Evolutionary conservation across 495 filamentous ascomycete species (phyloP).

Genomic region (Xylaria palmicola): DNA sequence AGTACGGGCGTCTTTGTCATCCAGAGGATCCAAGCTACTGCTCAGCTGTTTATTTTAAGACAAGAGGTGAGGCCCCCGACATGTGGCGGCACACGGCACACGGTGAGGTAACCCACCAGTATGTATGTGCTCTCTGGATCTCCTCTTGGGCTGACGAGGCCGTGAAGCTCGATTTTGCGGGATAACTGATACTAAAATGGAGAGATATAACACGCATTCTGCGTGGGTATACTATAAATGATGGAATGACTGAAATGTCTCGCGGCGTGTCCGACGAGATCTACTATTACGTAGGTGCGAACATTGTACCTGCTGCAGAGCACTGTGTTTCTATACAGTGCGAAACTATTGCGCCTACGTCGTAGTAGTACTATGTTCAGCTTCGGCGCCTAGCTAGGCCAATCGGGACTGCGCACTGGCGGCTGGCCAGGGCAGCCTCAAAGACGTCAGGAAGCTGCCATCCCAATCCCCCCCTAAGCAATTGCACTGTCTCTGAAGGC

Average conservation of each 20-base stretch:
- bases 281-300: no score
- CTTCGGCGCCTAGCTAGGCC: not conserved
- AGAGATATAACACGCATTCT: not conserved
- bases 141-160: no score
- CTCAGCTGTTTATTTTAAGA: slow-evolving; percentile 1
- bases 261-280: no score
- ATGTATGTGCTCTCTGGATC: not conserved
- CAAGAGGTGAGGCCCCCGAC: not conserved
- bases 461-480: not conserved
- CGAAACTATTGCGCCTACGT: no score
- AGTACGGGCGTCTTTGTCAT: no score
- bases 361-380: no score
- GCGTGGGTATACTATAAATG: not conserved
- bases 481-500: no score
- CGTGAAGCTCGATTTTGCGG: not conserved
- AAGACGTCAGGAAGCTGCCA: not conserved
- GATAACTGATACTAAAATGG: not conserved
- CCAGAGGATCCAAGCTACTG: no score
- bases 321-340: not conserved
- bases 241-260: not conserved
- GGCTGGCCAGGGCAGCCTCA: not conserved
- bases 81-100: not conserved
- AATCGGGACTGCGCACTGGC: not conserved
- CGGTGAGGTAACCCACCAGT: not conserved
- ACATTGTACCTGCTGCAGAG: not conserved